Base-by-base conservation (phyloP, 805 yeast species). In the Lipomyces sp. region DNA sequence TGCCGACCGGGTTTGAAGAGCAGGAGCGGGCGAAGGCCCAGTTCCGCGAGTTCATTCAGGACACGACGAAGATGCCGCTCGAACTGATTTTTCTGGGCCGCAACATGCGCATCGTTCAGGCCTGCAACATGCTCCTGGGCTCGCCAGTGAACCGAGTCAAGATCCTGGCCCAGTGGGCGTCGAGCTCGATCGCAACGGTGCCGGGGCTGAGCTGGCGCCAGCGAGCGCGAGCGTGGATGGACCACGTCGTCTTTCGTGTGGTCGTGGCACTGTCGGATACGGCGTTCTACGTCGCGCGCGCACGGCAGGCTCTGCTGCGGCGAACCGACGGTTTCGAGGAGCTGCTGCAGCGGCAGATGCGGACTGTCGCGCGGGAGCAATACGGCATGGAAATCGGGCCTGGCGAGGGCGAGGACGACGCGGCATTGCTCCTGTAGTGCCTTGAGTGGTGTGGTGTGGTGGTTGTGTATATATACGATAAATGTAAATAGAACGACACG, bases 101-200 rank as follows among this genome's bases (percentile, higher is more conserved):
- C 61, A 74, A 86, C 10, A 82, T 84, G 84, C 71, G 90, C 53
- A 84, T 85, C 71, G 75, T 86, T 44, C 91, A 84, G 63, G 81
- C 81, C 22, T 66, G 83, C 56, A 85, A 86, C 64, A 80, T 79
- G 57, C 70, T 69, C 32, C 78, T 77, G 63, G 86, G 83, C 3
- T 78, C 87, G 14, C 91, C 90, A 0, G 83, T 84, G n/a, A 85
- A 85, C 64, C 72, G 93, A 50, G 68, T 85, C 58, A 81, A 80
- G 51, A 63, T 82, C 26, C 70, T 85, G 47, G 85, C 86, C 0
- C 66, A 70, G 14, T 81, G 79, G 59, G 86, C 87, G 0, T 58
- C 68, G 28, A 29, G 51, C 19, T 40, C 60, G 11, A 35, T 53
- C 3, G 55, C 49, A 11, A 39, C 31, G n/a, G 35, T 35, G 18